Evolutionary conservation across 257 asterid species (phyloP), one percentile per base, ranked within the genome.

Genomic region (Solanum pennellii): DNA sequence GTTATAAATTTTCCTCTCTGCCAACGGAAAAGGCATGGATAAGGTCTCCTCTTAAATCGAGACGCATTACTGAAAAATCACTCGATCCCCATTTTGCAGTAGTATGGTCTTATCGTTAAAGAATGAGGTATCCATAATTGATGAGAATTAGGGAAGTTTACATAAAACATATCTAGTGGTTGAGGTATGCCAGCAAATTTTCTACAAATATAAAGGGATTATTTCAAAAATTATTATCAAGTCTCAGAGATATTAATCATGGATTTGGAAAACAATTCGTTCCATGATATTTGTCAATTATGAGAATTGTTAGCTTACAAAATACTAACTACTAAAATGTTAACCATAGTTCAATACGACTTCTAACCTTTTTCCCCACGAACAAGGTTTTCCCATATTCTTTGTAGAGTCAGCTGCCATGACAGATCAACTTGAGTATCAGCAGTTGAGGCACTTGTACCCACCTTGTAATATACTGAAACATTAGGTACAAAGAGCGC

Each of bases 401-500:
- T 92, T 91, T 95, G 99, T 88, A 96, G 98, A 82, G 94, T 92
- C 88, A 94, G 83, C 92, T 97, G 99, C 98, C 98, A 97, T 27
- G 99, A 93, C 86, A 97, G 87, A 92, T 97, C 98, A 88, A 93
- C 94, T 87, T 95, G 97, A 89, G 93, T 85, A 88, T 93, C 97
- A 71, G 91, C 88, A 27, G 93, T 90, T 89, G 92, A 88, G 76
- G 93, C 87, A 85, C 86, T 87, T 82, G 91, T 87, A 52, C 98
- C 97, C 88, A 95, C 98, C 93, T 97, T 97, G 95, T 96, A 89
- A 92, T 93, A 95, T 74, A 95, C 97, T 77, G 99, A 96, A 42
- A 94, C 90, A 88, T 94, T 97, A 56, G 99, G 99, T 80, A 97
- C 99, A 87, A 97, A 97, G 77, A 96, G 89, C 18, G 99, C 98